A percentile compares a stretch with the other conserved stretches of the same genome.
These are phyloP conservation scores for Meyerozyma carpophila DNA, from an alignment of 1,139 yeast species.

Conservation along the genomic window DNA sequence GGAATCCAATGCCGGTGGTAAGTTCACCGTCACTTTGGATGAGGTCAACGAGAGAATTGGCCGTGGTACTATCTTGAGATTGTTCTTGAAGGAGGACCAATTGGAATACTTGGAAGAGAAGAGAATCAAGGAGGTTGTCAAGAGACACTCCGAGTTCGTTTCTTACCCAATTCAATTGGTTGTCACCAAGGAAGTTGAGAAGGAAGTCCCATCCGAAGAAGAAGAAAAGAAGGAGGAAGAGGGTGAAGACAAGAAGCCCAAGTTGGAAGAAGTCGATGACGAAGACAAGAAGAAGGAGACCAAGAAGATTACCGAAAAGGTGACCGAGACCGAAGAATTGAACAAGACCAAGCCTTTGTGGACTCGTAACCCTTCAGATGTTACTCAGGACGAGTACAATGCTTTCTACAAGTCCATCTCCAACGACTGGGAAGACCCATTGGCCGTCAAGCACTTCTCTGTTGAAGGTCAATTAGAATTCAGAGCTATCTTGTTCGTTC, in stretches of 20 bases:
- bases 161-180: conserved; percentile 98
- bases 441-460: conserved; percentile 98
- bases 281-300: conserved; percentile 62
- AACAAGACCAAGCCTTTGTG: conserved; percentile 99
- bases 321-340: conserved; percentile 90
- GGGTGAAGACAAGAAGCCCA: conserved; percentile 43
- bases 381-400: conserved; percentile 97
- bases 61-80: conserved; percentile 95
- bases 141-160: conserved; percentile 99
- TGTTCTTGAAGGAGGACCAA: conserved; percentile 98
- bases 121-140: conserved; percentile 98
- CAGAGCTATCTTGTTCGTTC: conserved; percentile 95
- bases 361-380: conserved; percentile 99
- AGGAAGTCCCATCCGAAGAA: conserved; percentile 79
- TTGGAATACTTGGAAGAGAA: conserved; percentile 98
- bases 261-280: conserved; percentile 54
- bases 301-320: conserved; percentile 80
- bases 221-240: conserved; percentile 52
- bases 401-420: conserved; percentile 99
- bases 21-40: conserved; percentile 93
- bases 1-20: conserved; percentile 99
- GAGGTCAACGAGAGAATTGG: conserved; percentile 78
- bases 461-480: conserved; percentile 99
- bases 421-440: conserved; percentile 99
- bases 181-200: conserved; percentile 98